Evolutionary conservation across 805 yeast species (phyloP).

Genomic region (Tetrapisispora iriomotensis): DNA sequence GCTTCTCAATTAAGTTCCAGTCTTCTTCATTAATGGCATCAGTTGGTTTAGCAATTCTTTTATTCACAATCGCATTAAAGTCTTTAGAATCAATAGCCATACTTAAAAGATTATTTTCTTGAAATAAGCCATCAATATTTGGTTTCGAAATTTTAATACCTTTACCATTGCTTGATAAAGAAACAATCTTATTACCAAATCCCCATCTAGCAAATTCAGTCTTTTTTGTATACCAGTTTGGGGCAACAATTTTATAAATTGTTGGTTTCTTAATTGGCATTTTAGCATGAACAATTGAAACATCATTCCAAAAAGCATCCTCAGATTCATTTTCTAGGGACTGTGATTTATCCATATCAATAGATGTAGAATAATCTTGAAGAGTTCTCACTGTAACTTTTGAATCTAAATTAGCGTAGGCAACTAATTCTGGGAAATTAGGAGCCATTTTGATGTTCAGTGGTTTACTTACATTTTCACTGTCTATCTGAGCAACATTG

Average conservation of each 20-base stretch:
- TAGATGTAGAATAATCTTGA: conserved; percentile 45
- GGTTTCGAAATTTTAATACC: conserved; percentile 30
- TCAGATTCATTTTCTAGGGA: conserved; percentile 34
- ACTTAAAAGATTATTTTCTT: conserved; percentile 34
- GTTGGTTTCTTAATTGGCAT: conserved; percentile 52
- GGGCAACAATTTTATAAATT: conserved; percentile 64
- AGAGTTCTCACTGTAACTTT: conserved; percentile 70
- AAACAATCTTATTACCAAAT: conserved; percentile 81
- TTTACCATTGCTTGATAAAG: conserved; percentile 35
- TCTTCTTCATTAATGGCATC: conserved; percentile 43
- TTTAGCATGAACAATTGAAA: conserved; percentile 63
- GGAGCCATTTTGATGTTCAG: conserved; percentile 58
- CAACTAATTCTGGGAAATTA: conserved; percentile 76
- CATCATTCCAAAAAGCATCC: conserved; percentile 77
- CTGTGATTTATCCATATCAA: conserved; percentile 18
- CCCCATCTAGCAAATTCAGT: conserved; percentile 67
- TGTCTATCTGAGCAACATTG: not conserved
- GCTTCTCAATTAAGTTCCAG: conserved; percentile 52
- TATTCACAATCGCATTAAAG: conserved; percentile 44
- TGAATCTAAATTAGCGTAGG: conserved; percentile 79
- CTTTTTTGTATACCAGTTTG: conserved; percentile 75
- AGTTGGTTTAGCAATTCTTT: conserved; percentile 35
- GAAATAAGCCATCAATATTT: conserved; percentile 30
- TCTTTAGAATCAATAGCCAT: conserved; percentile 49
- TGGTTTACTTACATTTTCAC: conserved; percentile 11